Base-by-base conservation (phyloP, 2,329 filamentous ascomycete species). In the Aspergillus sp. region DNA sequence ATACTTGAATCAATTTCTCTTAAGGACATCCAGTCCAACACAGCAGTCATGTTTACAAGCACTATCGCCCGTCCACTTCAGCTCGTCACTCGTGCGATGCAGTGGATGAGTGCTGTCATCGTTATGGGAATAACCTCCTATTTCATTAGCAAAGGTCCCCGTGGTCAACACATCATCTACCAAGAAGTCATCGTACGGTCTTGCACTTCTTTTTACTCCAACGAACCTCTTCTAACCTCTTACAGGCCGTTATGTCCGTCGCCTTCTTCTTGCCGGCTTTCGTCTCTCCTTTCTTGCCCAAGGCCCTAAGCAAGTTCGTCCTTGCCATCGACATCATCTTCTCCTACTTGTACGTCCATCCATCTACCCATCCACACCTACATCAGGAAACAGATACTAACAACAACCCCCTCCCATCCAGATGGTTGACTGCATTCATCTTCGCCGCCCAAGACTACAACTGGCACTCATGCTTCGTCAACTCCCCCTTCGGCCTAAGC, bases 361-460 rank as follows among this genome's bases (percentile, higher is more conserved):
- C 5, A 5, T 6, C 26, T 13, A 3, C n/a, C 13, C 8, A 27
- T 26, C 34, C 13, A 26, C 33, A 39, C 35, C 11, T 37, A n/a
- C 9, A 5, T 27, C 27, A 35, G 27, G 4, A 11, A 12, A 33
- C n/a, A n/a, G n/a, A 28, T 32, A 8, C 39, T 46, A 39, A 49
- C 39, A 39, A 37, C 40, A 33, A 27, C 33, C 32, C 30, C 47
- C 37, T 39, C 6, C 7, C 9, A 32, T 8, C 10, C 39, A 70
- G 67, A 28, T 74, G 71, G 70, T 64, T 74, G 54, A 73, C 71
- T 1, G 60, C 69, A 12, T 74, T 74, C 54, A 69, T 74, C 52
- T 73, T 74, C 58, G 53, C 70, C 1, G 65, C 70, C 5, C 64
- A 73, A 56, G 70, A 72, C 61, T 74, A 73, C 52, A 57, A 60